Evolutionary conservation across 805 yeast species (phyloP).

Genomic region (Jamesozyma spencerorum): DNA sequence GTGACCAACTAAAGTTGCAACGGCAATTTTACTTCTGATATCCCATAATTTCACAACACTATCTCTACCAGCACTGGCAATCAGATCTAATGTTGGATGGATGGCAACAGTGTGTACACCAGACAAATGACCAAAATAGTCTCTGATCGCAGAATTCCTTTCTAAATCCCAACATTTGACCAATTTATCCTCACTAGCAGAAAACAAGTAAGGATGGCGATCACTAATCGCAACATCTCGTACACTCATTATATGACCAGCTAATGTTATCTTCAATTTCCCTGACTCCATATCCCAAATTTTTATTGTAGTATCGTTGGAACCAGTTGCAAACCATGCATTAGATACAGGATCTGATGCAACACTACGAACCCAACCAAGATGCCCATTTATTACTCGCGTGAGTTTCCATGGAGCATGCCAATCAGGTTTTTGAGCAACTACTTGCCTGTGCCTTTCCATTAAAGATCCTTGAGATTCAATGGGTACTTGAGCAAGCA

Average conservation of each 20-base stretch:
- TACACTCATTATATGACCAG: slow-evolving; percentile 89
- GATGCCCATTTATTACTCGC: slow-evolving; percentile 77
- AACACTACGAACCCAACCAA: slow-evolving; percentile 85
- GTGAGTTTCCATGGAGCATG: slow-evolving; percentile 65
- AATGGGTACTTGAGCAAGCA: too few species aligned
- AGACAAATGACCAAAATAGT: slow-evolving; percentile 89
- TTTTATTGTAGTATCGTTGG: slow-evolving; percentile 80
- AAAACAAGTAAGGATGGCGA: slow-evolving; percentile 78
- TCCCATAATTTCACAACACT: slow-evolving; percentile 89
- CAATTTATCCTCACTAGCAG: slow-evolving; percentile 88
- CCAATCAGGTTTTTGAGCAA: slow-evolving; percentile 29
- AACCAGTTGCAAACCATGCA: slow-evolving; percentile 87
- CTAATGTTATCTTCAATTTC: slow-evolving; percentile 58
- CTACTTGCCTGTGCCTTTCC: slow-evolving; percentile 15
- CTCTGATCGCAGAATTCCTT: slow-evolving; percentile 66
- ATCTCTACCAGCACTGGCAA: slow-evolving; percentile 87
- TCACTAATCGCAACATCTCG: slow-evolving; percentile 64
- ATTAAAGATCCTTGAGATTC: slow-evolving; percentile 10
- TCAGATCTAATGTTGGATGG: slow-evolving; percentile 76
- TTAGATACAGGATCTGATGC: slow-evolving; percentile 72
- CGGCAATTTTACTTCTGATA: slow-evolving; percentile 65
- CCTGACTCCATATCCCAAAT: slow-evolving; percentile 83
- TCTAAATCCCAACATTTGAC: slow-evolving; percentile 96
- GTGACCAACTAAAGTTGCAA: slow-evolving; percentile 77
- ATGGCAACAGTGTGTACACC: slow-evolving; percentile 77